Conservation (phyloP, 352 stramenopile species). For the Pilasporangium apinafurcum region DNA sequence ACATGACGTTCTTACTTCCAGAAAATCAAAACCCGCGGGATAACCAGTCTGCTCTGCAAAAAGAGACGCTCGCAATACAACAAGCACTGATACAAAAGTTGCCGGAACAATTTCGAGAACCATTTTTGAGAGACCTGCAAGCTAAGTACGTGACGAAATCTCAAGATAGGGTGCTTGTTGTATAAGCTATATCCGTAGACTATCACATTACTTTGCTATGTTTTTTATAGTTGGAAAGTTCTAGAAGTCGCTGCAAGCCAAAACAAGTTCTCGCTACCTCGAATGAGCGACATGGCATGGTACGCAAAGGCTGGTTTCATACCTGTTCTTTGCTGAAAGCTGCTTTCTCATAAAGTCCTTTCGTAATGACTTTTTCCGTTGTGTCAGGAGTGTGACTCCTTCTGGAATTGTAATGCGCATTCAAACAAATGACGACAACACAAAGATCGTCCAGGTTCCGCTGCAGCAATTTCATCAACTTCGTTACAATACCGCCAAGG, state of each 20-base stretch:
- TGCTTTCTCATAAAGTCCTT: background rate
- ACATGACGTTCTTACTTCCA: slow-evolving; percentile 47
- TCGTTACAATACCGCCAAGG: slow-evolving; percentile 64
- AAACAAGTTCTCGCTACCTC: slow-evolving; percentile 21
- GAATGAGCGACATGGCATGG: slow-evolving; percentile 32
- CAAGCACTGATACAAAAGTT: slow-evolving; percentile 28
- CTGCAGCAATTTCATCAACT: slow-evolving; percentile 70
- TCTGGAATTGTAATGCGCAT: slow-evolving; percentile 39
- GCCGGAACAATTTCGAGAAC: slow-evolving; percentile 27
- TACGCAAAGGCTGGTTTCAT: slow-evolving; percentile 3
- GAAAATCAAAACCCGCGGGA: background rate
- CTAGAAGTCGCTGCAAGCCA: slow-evolving; percentile 6
- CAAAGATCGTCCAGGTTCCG: slow-evolving; percentile 37
- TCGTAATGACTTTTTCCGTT: background rate
- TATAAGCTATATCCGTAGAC: background rate
- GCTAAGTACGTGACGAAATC: slow-evolving; percentile 8
- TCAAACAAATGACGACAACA: slow-evolving; percentile 35
- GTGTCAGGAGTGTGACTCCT: slow-evolving; percentile 4
- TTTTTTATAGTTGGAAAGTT: slow-evolving; percentile 13
- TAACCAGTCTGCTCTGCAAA: slow-evolving; percentile 12
- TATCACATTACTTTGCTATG: background rate
- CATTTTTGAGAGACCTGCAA: slow-evolving; percentile 34
- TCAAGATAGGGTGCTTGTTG: background rate
- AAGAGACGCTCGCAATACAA: slow-evolving; percentile 19
- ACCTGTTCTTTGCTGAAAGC: background rate